Conservation (phyloP, 805 yeast genomes). For the Wickerhamomyces chaumierensis region DNA sequence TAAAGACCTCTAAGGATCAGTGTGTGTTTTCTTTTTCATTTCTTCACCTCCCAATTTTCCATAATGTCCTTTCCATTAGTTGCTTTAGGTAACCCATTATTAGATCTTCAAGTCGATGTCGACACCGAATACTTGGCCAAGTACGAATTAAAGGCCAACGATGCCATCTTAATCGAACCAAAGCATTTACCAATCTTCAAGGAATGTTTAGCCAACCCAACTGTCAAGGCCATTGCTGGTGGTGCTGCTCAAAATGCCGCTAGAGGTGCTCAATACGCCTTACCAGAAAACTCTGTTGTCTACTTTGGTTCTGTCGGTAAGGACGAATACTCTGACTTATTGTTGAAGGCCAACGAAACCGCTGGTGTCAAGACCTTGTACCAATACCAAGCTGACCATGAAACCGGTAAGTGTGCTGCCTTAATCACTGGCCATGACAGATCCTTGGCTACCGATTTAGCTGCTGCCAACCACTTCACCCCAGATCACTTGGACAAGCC, state of each 20-base stretch:
- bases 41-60: too few relatives aligned
- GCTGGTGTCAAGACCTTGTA: constrained; percentile 87
- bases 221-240: constrained; percentile 78
- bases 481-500: constrained; percentile 78
- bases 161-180: constrained; percentile 80
- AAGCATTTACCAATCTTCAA: constrained; percentile 78
- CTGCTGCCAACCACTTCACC: constrained; percentile 96
- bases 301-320: constrained; percentile 96
- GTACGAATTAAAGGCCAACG: constrained; percentile 80
- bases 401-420: constrained; percentile 98
- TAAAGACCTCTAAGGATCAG: too few relatives aligned
- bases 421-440: constrained; percentile 80
- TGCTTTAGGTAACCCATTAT: constrained; percentile 86
- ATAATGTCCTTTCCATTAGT: constrained; percentile 57
- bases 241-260: constrained; percentile 99
- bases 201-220: constrained; percentile 54
- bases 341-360: constrained; percentile 68
- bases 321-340: constrained; percentile 75
- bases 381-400: constrained; percentile 62
- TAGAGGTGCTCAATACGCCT: constrained; percentile 91
- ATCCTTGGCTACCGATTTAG: constrained; percentile 90
- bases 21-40: too few relatives aligned
- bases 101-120: constrained; percentile 78
- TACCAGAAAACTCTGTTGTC: constrained; percentile 72
- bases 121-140: constrained; percentile 58